Evolutionary conservation across 2,329 filamentous ascomycete genomes (phyloP).

Genomic region (Botryosphaeria dothidea): DNA sequence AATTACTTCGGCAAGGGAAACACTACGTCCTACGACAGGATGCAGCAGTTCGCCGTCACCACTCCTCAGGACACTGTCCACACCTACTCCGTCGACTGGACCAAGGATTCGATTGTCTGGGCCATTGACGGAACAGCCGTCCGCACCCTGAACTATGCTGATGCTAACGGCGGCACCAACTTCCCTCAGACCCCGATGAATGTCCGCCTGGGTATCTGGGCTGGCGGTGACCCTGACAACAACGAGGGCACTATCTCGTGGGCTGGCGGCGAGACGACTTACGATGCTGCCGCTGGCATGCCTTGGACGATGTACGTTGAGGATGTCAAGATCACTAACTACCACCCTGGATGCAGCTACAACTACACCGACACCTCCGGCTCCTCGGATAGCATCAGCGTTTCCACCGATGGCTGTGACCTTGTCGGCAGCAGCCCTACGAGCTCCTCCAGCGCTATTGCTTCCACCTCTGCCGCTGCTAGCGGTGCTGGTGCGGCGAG

Average conservation of each 20-base stretch:
- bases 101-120: constrained; percentile 65
- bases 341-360: constrained; percentile 53
- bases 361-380: constrained; percentile 52
- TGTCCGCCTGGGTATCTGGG: constrained; percentile 48
- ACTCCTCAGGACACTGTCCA: constrained; percentile 60
- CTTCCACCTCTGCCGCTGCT: not conserved
- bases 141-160: constrained; percentile 61
- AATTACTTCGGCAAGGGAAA: constrained; percentile 80
- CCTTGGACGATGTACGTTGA: constrained; percentile 56
- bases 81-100: constrained; percentile 74
- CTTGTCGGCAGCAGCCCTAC: not conserved
- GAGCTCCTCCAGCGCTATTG: not conserved
- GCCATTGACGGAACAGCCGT: constrained; percentile 68
- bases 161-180: constrained; percentile 58
- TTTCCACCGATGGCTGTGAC: not conserved
- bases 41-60: constrained; percentile 61
- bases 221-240: constrained; percentile 49
- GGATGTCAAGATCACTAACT: constrained; percentile 53
- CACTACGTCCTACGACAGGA: constrained; percentile 68
- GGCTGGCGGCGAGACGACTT: constrained; percentile 62
- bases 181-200: constrained; percentile 80
- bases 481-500: not conserved
- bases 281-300: constrained; percentile 39
- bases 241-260: constrained; percentile 62
- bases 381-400: constrained; percentile 50